phyloP scores from a whole-genome alignment of 306 rosid species.

The Prunus kanzakura region DNA sequence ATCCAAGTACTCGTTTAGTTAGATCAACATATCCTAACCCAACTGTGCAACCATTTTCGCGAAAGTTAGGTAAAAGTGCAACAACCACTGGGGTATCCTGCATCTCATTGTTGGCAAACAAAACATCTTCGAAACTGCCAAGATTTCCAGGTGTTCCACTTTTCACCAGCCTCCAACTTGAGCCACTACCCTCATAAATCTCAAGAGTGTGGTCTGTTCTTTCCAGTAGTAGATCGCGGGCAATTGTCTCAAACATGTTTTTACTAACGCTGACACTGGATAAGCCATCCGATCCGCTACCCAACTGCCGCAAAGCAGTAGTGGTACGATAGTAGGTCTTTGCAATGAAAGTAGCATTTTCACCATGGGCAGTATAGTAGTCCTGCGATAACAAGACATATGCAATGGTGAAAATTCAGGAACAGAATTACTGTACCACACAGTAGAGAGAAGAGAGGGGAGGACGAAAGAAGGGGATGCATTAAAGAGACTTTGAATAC shows the following conservation, averaged over 20 bases:
- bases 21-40: slow-evolving; percentile 83
- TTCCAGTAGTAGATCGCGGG: slow-evolving; percentile 83
- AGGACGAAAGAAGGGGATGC: neutral
- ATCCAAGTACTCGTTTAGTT: slow-evolving; percentile 80
- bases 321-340: slow-evolving; percentile 90
- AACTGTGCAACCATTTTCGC: slow-evolving; percentile 73
- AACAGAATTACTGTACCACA: neutral
- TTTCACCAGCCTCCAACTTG: slow-evolving; percentile 78
- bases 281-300: slow-evolving; percentile 62
- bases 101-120: slow-evolving; percentile 96
- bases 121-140: slow-evolving; percentile 80
- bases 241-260: slow-evolving; percentile 84
- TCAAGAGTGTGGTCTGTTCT: slow-evolving; percentile 90
- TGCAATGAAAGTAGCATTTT: slow-evolving; percentile 85
- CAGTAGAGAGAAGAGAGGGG: neutral
- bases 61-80: slow-evolving; percentile 62
- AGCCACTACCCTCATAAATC: slow-evolving; percentile 93
- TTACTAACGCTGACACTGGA: slow-evolving; percentile 81
- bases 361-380: slow-evolving; percentile 92
- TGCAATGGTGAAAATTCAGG: neutral
- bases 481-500: neutral
- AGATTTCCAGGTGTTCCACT: slow-evolving; percentile 97
- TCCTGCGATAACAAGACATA: slow-evolving; percentile 47
- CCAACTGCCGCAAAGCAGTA: slow-evolving; percentile 77
- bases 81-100: slow-evolving; percentile 89